These are phyloP conservation scores for Fusarium goolgardi DNA, from an alignment of 2,329 filamentous ascomycete species.

Conservation along the genomic window DNA sequence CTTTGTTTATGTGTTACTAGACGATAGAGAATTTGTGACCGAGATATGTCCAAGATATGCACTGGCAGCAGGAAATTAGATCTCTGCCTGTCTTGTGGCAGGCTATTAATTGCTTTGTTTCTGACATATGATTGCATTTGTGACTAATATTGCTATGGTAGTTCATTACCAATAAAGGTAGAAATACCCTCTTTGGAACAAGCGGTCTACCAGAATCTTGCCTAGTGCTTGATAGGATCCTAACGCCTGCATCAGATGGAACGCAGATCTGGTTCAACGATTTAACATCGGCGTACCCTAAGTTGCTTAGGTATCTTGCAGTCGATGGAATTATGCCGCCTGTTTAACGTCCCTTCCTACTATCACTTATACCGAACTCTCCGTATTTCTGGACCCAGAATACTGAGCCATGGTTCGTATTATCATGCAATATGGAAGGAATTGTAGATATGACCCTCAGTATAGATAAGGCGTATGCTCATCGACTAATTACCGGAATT, in stretches of 20 bases:
- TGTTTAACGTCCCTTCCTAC: slow-evolving; percentile 5
- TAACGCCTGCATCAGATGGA: slow-evolving; percentile 10
- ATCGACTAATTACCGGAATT: slow-evolving; percentile 12
- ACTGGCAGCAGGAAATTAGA: no score
- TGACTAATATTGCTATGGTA: background rate
- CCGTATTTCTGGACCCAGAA: slow-evolving; percentile 18
- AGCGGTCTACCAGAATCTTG: slow-evolving; percentile 26
- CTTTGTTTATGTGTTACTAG: slow-evolving; percentile 25
- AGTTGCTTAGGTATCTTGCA: slow-evolving; percentile 8
- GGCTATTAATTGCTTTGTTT: background rate
- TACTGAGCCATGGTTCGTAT: slow-evolving; percentile 19
- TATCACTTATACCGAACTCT: slow-evolving; percentile 12
- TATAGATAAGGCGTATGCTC: slow-evolving; percentile 8
- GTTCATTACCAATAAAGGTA: slow-evolving; percentile 21
- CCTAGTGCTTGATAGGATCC: slow-evolving; percentile 3
- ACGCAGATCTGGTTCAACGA: slow-evolving; percentile 16
- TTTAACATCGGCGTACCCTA: background rate
- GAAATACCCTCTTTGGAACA: slow-evolving; percentile 20
- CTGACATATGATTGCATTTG: background rate
- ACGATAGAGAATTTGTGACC: slow-evolving; percentile 23
- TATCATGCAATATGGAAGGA: slow-evolving; percentile 22
- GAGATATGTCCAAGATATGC: slow-evolving; percentile 26
- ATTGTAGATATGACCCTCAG: slow-evolving; percentile 19
- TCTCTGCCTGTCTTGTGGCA: slow-evolving; percentile 25
- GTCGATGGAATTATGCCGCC: background rate